Evolutionary conservation across 345 rosid genomes (phyloP).

Genomic region (Lepidium aucheri): DNA sequence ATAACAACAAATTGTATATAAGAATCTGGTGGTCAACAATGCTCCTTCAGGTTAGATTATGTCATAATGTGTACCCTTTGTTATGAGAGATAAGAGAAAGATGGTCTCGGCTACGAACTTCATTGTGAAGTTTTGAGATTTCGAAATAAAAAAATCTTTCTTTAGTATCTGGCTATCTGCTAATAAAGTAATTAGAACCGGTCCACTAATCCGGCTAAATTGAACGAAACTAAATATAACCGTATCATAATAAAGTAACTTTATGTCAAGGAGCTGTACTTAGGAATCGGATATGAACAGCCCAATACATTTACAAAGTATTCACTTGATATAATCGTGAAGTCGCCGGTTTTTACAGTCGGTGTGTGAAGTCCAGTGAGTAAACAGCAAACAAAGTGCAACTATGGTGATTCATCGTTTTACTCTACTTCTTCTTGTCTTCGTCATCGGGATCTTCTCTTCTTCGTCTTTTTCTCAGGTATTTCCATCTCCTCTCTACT

Average conservation of each 20-base stretch:
- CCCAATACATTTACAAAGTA: no score
- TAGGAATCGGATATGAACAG: no score
- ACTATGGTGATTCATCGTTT: conserved; percentile 22
- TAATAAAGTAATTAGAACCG: neutral
- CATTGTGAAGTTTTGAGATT: neutral
- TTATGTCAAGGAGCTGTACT: no score
- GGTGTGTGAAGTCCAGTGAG: conserved; percentile 1
- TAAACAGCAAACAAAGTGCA: neutral
- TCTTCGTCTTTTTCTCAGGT: conserved; percentile 25
- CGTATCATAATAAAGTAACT: no score
- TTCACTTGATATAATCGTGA: neutral
- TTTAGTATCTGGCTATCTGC: no score
- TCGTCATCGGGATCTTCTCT: conserved; percentile 3
- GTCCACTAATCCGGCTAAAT: neutral
- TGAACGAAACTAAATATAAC: neutral
- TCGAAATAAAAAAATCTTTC: no score
- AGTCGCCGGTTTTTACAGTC: neutral
- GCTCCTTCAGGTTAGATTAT: conserved; percentile 14
- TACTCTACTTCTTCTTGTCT: conserved; percentile 17
- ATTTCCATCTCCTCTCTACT: neutral
- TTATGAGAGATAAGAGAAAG: neutral
- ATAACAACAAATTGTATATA: conserved; percentile 24
- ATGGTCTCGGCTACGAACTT: neutral
- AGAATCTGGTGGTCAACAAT: conserved; percentile 20
- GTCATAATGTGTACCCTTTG: conserved; percentile 14